Base-by-base conservation (phyloP, 208 protist species). In the Leishmania turanica region DNA sequence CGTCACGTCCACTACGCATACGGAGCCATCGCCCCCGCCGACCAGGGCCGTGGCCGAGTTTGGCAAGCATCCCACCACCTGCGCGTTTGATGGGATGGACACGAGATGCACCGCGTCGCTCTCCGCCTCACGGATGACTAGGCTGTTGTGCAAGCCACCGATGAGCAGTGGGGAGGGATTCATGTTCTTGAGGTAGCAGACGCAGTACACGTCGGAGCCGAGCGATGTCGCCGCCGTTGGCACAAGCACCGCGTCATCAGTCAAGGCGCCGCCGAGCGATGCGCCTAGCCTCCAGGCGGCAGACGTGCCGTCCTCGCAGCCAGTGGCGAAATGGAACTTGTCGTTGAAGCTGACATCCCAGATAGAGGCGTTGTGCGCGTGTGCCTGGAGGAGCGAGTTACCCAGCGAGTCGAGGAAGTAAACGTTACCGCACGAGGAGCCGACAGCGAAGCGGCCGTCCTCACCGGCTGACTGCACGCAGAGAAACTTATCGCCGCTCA, bases 351-450 rank as follows among this genome's bases (percentile, higher is more conserved):
- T 88, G 53, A 97, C 68, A 62, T 95, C 93, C 92, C 93, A 97
- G 74, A 97, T 95, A 19, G 91, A 88, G 60, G 86, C 84, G 60
- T 94, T 88, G 84, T 97, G 93, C 6, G 84, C 89, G 86, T 97
- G 93, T 3, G 91, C 87, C 82, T 95, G 91, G 66, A 97, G 81
- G n/a, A 97, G 86, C 31, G 93, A 94, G 78, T 94, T 93, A 9
- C 93, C 93, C 19, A 93, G 84, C 11, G 84, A 82, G 75, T 97
- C 93, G 7, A 97, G 73, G 78, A 97, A 95, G 90, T 97, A 97
- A 8, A 97, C 85, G 79, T 97, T 95, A 69, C 93, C 93, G 78
- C 90, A 85, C 27, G 89, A 92, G 9, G 90, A 95, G 77, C 93
- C 91, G 27, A 97, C 89, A 7, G 93, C 93, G 84, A 93, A 93